Conservation (phyloP, 768 basidiomycete species). For the Rossbeevera mucosa region DNA sequence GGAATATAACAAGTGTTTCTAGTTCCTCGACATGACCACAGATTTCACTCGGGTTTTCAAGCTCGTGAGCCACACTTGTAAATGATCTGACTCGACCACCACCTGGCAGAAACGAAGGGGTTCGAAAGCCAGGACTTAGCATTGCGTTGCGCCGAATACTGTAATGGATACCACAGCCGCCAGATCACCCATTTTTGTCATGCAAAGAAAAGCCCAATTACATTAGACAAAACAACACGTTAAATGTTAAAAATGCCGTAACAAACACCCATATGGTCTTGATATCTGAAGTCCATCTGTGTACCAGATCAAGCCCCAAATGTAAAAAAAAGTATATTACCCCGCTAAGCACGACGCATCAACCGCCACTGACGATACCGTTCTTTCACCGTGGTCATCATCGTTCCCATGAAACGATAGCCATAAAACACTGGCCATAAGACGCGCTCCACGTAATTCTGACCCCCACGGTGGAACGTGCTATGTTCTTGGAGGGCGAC, state of each 20-base stretch:
- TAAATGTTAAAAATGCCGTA: neutral
- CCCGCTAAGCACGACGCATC: neutral
- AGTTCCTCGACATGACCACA: no score
- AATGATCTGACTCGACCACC: no score
- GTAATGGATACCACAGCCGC: no score
- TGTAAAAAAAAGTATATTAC: neutral
- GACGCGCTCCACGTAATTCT: constrained; percentile 7
- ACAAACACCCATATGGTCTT: neutral
- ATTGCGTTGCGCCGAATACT: no score
- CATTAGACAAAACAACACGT: neutral
- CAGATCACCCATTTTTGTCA: neutral
- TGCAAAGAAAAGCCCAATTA: neutral
- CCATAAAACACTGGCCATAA: constrained; percentile 19
- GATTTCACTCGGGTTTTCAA: no score
- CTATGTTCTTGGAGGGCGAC: constrained; percentile 44
- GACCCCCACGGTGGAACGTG: constrained; percentile 15
- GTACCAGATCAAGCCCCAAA: neutral
- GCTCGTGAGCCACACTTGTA: no score
- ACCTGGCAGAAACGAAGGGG: no score
- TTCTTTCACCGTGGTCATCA: neutral
- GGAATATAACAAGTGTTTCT: no score
- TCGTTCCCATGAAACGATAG: neutral
- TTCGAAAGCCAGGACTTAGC: no score
- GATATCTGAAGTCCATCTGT: neutral
- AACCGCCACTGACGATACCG: neutral